Evolutionary conservation across 192 early-diverging fungal genomes (phyloP), one percentile per base, ranked within the genome.

Genomic region (Obelidium mucronatum): DNA sequence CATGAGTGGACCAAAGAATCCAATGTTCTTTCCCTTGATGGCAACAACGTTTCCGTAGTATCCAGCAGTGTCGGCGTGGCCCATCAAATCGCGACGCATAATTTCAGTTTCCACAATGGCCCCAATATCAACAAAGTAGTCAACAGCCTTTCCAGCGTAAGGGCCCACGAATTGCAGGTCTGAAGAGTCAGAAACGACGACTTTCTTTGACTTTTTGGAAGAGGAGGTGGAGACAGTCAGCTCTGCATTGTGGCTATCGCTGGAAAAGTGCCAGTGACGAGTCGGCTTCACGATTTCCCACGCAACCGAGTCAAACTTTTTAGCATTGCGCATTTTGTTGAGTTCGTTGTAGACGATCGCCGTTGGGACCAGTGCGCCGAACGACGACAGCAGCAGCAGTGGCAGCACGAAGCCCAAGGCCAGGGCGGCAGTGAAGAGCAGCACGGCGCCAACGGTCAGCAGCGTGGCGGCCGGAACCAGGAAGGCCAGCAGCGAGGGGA

Each of bases 1-100:
- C 70, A 72, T 72, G 34, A 72, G 39, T 19, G 30, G 17, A 17
- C 70, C 70, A 2, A 72, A 40, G 19, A 59, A 39, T 15, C 70
- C 70, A 40, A 72, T 52, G 53, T 72, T 59, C 36, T 59, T 72
- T 1, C 70, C 70, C 13, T 36, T n/a, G 26, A 72, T 44, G 22
- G 70, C 31, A 34, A 72, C 55, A 59, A 72, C 56, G 1, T 44
- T 35, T 22, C 17, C 17, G 37, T 72, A 72, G 6, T 17, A 37
- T 1, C 70, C 70, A 2, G 53, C 70, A 22, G 31, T 39, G 36
- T 72, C 55, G n/a, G 40, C 30, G 26, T 72, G 70, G 24, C 70
- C 70, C 40, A 72, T 44, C 51, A 72, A 31, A 72, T 72, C 70
- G 8, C 70, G 52, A 30, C 70, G 70, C 70, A 72, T 72, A 59